Percentiles rank a stretch among this genome's conserved stretches.
phyloP scores from a whole-genome alignment of 495 filamentous ascomycete species.

The Penicillium fimorum region DNA sequence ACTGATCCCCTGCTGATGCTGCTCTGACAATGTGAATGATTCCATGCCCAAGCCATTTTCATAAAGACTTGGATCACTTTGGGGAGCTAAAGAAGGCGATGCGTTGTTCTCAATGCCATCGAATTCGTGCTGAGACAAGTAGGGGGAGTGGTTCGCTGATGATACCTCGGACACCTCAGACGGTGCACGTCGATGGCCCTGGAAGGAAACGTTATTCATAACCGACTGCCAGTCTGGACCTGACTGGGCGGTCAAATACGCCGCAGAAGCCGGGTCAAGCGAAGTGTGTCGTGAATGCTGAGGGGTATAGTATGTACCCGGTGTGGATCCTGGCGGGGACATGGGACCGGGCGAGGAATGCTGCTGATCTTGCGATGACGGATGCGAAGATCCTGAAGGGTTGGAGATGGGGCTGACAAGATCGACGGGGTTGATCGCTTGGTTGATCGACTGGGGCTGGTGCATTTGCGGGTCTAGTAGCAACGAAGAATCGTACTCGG shows the following conservation, averaged over 20 bases:
- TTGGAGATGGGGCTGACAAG: slow-evolving; percentile 73
- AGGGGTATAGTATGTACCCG: slow-evolving; percentile 53
- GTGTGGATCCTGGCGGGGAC: slow-evolving; percentile 54
- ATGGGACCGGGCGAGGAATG: slow-evolving; percentile 50
- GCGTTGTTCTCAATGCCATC: slow-evolving; percentile 68
- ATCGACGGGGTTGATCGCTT: slow-evolving; percentile 60
- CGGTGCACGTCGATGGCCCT: slow-evolving; percentile 73
- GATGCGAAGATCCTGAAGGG: slow-evolving; percentile 65
- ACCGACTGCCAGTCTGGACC: slow-evolving; percentile 66
- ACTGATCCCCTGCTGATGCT: slow-evolving; percentile 61
- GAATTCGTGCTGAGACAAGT: slow-evolving; percentile 73
- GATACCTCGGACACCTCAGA: slow-evolving; percentile 90
- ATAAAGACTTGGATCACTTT: slow-evolving; percentile 68
- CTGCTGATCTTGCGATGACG: slow-evolving; percentile 61
- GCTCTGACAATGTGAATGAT: slow-evolving; percentile 79
- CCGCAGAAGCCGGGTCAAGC: slow-evolving; percentile 74
- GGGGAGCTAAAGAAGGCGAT: slow-evolving; percentile 76
- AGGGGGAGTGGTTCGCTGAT: slow-evolving; percentile 81
- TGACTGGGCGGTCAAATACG: slow-evolving; percentile 61
- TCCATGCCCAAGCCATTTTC: slow-evolving; percentile 75
- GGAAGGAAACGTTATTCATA: slow-evolving; percentile 61
- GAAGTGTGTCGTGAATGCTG: slow-evolving; percentile 77
- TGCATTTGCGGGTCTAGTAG: slow-evolving; percentile 50
- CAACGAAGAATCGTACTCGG: slow-evolving; percentile 41
- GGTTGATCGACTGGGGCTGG: slow-evolving; percentile 38